Percentiles rank a stretch among this genome's conserved stretches.
Conservation (phyloP, 192 early-diverging fungal species). For the Mortierella claussenii region DNA sequence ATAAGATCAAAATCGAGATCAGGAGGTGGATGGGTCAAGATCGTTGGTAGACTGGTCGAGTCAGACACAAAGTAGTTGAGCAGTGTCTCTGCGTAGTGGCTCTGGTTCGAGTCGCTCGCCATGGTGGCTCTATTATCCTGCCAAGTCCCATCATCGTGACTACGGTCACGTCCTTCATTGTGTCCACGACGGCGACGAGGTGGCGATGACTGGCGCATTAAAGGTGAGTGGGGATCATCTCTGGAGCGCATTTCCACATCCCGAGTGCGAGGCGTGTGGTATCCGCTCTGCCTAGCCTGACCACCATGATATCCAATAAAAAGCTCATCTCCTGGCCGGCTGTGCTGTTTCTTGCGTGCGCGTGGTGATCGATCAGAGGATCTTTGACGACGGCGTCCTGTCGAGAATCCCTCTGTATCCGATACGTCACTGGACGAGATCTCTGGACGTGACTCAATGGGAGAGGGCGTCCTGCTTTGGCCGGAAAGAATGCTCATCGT, state of each 20-base stretch:
- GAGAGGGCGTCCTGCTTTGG: constrained; percentile 41
- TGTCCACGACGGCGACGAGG: constrained; percentile 21
- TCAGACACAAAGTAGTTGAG: constrained; percentile 58
- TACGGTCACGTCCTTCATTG: constrained; percentile 1
- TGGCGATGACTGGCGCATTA: constrained; percentile 16
- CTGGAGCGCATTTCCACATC: constrained; percentile 27
- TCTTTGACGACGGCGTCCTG: constrained; percentile 17
- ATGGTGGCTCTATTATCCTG: neutral
- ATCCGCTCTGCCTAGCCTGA: constrained; percentile 4
- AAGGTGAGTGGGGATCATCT: constrained; percentile 18
- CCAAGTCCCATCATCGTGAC: constrained; percentile 8
- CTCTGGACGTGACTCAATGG: constrained; percentile 13
- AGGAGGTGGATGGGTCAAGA: constrained; percentile 60
- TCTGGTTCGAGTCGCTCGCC: constrained; percentile 4
- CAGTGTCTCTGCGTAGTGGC: constrained; percentile 44
- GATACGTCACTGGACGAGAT: constrained; percentile 41
- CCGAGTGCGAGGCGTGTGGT: constrained; percentile 9
- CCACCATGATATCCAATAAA: constrained; percentile 35
- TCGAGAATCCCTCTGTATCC: constrained; percentile 32
- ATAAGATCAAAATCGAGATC: constrained; percentile 86
- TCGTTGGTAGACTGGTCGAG: constrained; percentile 58
- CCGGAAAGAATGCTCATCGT: constrained; percentile 45
- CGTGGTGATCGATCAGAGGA: constrained; percentile 25
- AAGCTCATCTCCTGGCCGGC: constrained; percentile 38
- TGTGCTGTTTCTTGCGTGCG: constrained; percentile 26